phyloP scores from a whole-genome alignment of 1,284 basidiomycete genomes.

The Cystobasidiaceae sp. region DNA sequence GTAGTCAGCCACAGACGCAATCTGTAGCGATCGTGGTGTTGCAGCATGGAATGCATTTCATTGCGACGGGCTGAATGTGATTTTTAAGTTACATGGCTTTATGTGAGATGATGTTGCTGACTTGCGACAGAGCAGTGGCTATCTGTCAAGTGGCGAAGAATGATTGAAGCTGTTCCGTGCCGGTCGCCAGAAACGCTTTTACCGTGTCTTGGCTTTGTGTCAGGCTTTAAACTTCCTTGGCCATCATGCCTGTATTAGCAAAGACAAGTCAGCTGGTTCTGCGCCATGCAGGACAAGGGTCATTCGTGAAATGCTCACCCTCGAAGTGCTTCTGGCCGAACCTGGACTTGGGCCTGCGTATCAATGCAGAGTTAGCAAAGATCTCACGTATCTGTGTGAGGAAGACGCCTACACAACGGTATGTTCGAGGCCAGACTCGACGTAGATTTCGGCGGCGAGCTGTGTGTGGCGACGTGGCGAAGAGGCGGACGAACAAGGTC shows the following conservation, averaged over 20 bases:
- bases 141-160: too few species aligned
- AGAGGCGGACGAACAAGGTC: not conserved
- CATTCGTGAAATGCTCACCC: not conserved
- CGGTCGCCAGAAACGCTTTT: too few species aligned
- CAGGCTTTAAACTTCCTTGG: constrained; percentile 23
- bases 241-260: constrained; percentile 24
- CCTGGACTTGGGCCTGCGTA: constrained; percentile 5
- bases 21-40: too few species aligned
- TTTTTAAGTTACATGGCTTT: too few species aligned
- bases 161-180: too few species aligned
- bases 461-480: not conserved
- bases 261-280: not conserved
- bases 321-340: constrained; percentile 31
- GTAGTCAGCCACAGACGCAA: too few species aligned
- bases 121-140: too few species aligned
- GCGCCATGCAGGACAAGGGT: not conserved
- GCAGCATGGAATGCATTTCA: too few species aligned
- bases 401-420: not conserved
- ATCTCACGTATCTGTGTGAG: not conserved
- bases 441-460: constrained; percentile 32
- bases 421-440: constrained; percentile 12
- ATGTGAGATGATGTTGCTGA: too few species aligned
- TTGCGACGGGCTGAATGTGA: too few species aligned
- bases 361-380: not conserved
- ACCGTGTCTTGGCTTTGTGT: not conserved